phyloP scores from a whole-genome alignment of 2,329 filamentous ascomycete species.

The Stagonosporopsis vannaccii region DNA sequence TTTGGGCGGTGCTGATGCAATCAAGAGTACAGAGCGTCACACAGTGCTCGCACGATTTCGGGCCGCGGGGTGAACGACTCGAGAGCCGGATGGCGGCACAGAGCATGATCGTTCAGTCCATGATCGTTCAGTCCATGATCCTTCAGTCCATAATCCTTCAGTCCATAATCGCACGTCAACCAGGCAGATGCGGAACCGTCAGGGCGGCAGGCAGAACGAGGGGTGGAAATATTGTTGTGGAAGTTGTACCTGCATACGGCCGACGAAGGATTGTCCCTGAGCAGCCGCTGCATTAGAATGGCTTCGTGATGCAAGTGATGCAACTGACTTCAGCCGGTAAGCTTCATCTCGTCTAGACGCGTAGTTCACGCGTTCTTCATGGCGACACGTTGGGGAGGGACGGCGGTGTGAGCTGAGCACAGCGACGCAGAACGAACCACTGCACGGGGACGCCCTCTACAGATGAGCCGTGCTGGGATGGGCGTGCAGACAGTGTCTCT shows the following conservation, averaged over 20 bases:
- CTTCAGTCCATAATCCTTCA: background rate
- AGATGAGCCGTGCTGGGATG: background rate
- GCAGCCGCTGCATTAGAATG: slow-evolving; percentile 11
- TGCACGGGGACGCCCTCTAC: background rate
- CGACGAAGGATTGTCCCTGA: background rate
- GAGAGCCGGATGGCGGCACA: slow-evolving; percentile 4
- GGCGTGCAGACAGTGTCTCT: slow-evolving; percentile 6
- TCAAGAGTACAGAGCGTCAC: slow-evolving; percentile 3
- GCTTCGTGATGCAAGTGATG: background rate
- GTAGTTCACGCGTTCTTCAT: background rate
- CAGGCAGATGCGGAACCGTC: background rate
- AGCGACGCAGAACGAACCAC: slow-evolving; percentile 2
- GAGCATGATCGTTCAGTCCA: background rate
- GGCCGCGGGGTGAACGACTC: background rate
- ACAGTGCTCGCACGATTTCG: slow-evolving; percentile 4
- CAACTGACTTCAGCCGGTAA: slow-evolving; percentile 5
- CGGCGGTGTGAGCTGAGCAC: slow-evolving; percentile 8
- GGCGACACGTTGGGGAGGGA: slow-evolving; percentile 1
- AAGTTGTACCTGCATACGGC: slow-evolving; percentile 13
- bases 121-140: background rate
- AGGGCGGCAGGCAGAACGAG: background rate
- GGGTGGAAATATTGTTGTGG: background rate
- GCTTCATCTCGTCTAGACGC: slow-evolving; percentile 4
- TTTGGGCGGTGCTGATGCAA: slow-evolving; percentile 18
- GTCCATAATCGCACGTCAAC: background rate